Evolutionary conservation across 352 stramenopile species (phyloP), one percentile per base, ranked within the genome.

Genomic region (Peronospora tabacina): DNA sequence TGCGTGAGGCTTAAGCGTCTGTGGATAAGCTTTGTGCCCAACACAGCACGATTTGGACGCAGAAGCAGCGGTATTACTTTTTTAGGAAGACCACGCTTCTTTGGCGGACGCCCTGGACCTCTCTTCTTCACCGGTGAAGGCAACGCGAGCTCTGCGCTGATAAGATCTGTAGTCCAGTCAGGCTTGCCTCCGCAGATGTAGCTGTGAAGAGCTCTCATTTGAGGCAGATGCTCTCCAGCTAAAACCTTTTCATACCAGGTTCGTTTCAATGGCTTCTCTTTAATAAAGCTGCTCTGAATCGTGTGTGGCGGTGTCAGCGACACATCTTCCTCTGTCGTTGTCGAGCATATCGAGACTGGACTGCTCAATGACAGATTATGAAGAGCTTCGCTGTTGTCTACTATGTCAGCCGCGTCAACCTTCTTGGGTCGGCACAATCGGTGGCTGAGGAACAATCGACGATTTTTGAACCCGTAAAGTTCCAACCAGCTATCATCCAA

Each of bases 391-490:
- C 12, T 30, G 22, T 9, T 47, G 34, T 48, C 34, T 35, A 38
- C 32, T 44, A 35, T 41, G 37, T 45, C 45, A 12, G 9, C 12
- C 13, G 17, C 20, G 8, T 47, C 50, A 5, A 45, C 37, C 33
- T 58, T 42, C 7, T 50, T 43, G 10, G 37, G 15, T 11, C 15
- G 50, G 11, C 46, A 39, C 28, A 28, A 40, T 62, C 55, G 48
- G 24, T 84, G 71, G 38, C 74, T 71, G 26, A 84, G 49, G 49
- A 91, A 91, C 44, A 91, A 49, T 6, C 77, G 73, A 38, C 73
- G 69, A 49, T 82, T 70, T 30, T 77, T 68, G 49, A 70, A 86
- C 5, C 77, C 77, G 42, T 83, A 87, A 26, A 67, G 49, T 22
- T 68, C 53, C 32, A 87, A 62, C 80, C 75, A 91, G 52, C 69